Evolutionary conservation across 257 asterid genomes (phyloP).

Genomic region (Solanum microdontum): DNA sequence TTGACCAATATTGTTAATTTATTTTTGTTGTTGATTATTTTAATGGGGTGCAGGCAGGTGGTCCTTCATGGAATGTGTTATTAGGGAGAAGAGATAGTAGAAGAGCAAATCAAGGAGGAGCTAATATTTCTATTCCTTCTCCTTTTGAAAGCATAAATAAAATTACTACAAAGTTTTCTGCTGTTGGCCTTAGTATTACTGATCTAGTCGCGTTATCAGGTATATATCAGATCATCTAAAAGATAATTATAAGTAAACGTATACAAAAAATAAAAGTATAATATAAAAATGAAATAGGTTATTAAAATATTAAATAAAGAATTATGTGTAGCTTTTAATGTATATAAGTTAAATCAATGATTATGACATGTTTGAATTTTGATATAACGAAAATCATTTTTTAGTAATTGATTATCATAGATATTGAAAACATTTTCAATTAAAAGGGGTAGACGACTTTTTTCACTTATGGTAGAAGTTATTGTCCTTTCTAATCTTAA

Average conservation of each 20-base stretch:
- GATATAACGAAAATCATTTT: background rate
- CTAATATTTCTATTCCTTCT: constrained; percentile 46
- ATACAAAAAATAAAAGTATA: background rate
- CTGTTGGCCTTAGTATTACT: constrained; percentile 32
- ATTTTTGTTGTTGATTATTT: background rate
- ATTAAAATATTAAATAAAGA: too few species aligned
- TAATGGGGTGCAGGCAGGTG: constrained; percentile 36
- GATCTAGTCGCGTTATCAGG: constrained; percentile 66
- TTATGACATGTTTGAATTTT: background rate
- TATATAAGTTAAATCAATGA: background rate
- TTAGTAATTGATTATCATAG: background rate
- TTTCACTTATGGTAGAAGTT: background rate
- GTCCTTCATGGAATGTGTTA: constrained; percentile 53
- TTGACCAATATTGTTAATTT: background rate
- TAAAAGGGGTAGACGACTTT: background rate
- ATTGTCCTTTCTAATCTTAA: background rate
- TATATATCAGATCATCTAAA: background rate
- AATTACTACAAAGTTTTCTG: constrained; percentile 41
- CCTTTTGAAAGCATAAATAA: constrained; percentile 37
- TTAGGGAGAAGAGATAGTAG: constrained; percentile 60
- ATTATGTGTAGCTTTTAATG: background rate
- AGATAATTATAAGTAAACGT: background rate
- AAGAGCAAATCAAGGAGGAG: constrained; percentile 42
- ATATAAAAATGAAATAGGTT: background rate
- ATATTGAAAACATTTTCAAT: too few species aligned